Percentiles rank a stretch among this genome's conserved stretches.
Conservation (phyloP, 768 basidiomycete species). For the Phaeolepiota aurea region DNA sequence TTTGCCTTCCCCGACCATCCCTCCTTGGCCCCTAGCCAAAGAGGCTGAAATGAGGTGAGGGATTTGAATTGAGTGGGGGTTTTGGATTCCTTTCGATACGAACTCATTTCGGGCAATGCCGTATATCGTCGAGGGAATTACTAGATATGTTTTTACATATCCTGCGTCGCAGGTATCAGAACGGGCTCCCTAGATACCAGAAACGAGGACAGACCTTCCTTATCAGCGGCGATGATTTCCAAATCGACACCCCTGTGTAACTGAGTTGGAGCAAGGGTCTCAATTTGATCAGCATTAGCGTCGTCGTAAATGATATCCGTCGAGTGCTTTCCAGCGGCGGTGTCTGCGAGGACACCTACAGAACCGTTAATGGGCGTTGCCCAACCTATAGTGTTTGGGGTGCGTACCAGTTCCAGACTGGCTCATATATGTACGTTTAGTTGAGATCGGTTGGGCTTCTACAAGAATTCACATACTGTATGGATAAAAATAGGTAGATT, state of each 20-base stretch:
- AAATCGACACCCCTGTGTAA: constrained; percentile 46
- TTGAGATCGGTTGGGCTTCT: background rate
- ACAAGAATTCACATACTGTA: constrained; percentile 37
- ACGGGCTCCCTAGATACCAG: too few species aligned
- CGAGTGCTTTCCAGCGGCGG: constrained; percentile 30
- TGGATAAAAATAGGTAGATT: constrained; percentile 46
- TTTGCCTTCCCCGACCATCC: constrained; percentile 47
- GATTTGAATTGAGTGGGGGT: constrained; percentile 44
- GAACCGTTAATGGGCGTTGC: too few species aligned
- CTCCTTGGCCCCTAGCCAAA: constrained; percentile 39
- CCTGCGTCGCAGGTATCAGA: too few species aligned
- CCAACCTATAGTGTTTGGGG: too few species aligned
- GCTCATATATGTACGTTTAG: background rate
- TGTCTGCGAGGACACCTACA: constrained; percentile 33
- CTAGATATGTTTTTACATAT: constrained; percentile 41
- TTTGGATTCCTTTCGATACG: constrained; percentile 42
- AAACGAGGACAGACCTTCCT: constrained; percentile 37
- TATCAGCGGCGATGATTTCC: constrained; percentile 36
- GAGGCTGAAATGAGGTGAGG: constrained; percentile 36
- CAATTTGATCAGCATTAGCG: constrained; percentile 33
- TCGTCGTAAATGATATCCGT: constrained; percentile 40
- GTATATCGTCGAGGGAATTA: constrained; percentile 52
- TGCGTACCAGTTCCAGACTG: constrained; percentile 46
- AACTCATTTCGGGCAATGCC: constrained; percentile 41
- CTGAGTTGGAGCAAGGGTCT: constrained; percentile 32